phyloP scores from a whole-genome alignment of 805 yeast genomes.

The Suhomyces emberorum region DNA sequence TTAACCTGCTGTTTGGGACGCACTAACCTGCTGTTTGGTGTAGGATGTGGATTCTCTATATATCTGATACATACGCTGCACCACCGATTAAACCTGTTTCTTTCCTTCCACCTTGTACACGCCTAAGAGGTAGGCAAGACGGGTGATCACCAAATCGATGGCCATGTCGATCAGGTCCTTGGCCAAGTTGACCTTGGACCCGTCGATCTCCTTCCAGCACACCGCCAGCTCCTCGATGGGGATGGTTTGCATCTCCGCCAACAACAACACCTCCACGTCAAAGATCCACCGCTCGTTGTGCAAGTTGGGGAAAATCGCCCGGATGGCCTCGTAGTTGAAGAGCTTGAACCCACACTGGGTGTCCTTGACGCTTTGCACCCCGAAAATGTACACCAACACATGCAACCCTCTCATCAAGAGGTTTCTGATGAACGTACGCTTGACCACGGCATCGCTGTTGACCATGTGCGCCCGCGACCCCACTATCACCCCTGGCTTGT shows the following conservation, averaged over 20 bases:
- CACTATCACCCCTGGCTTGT: constrained; percentile 61
- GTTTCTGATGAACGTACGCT: constrained; percentile 83
- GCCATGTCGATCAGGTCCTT: constrained; percentile 92
- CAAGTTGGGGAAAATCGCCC: constrained; percentile 75
- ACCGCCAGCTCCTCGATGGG: constrained; percentile 76
- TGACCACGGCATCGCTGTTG: constrained; percentile 93
- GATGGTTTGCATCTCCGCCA: constrained; percentile 70
- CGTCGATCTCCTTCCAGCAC: constrained; percentile 96
- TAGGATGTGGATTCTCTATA: too few relatives aligned
- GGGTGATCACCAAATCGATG: constrained; percentile 82
- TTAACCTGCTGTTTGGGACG: too few relatives aligned
- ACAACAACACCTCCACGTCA: constrained; percentile 86
- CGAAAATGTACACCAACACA: constrained; percentile 80
- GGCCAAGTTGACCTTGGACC: constrained; percentile 90
- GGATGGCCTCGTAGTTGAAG: constrained; percentile 69
- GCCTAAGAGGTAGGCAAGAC: constrained; percentile 84
- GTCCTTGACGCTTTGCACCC: constrained; percentile 81
- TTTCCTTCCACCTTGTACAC: constrained; percentile 50
- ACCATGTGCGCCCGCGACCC: constrained; percentile 98
- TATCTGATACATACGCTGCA: too few relatives aligned
- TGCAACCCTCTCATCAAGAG: constrained; percentile 92
- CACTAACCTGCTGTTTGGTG: too few relatives aligned
- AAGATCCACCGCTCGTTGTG: constrained; percentile 99
- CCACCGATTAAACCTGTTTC: constrained; percentile 1
- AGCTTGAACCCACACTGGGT: constrained; percentile 98